Percentiles rank a stretch among this genome's conserved stretches.
Conservation (phyloP, 192 early-diverging fungal genomes). For the Phlyctochytrium arcticum region DNA sequence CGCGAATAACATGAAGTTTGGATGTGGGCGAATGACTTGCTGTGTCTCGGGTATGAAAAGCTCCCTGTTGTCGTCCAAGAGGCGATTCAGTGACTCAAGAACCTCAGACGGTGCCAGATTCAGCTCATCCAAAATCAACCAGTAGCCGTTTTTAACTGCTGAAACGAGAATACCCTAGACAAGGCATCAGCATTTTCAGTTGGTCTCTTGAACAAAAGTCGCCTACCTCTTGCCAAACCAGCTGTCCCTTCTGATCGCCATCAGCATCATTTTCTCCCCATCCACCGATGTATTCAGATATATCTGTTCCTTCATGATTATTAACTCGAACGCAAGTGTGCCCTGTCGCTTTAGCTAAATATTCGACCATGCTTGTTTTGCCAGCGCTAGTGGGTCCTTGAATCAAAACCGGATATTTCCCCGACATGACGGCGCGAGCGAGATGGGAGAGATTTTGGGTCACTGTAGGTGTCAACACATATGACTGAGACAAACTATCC, state of each 20-base stretch:
- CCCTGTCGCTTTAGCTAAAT: conserved; percentile 84
- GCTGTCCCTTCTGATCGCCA: conserved; percentile 46
- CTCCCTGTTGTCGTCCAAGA: conserved; percentile 97
- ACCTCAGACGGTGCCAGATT: conserved; percentile 99
- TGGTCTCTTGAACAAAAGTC: background rate
- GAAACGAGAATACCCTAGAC: conserved; percentile 80
- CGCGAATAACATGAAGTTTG: conserved; percentile 96
- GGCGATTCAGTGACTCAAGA: conserved; percentile 92
- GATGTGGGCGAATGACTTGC: conserved; percentile 88
- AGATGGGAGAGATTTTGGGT: conserved; percentile 79
- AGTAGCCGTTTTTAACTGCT: conserved; percentile 89
- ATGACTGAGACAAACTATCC: conserved; percentile 35
- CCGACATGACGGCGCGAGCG: conserved; percentile 85
- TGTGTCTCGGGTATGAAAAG: conserved; percentile 94
- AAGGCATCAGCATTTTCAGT: too few relatives aligned
- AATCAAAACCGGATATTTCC: conserved; percentile 90
- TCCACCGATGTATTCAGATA: conserved; percentile 95
- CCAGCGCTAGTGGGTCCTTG: conserved; percentile 98
- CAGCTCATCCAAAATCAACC: conserved; percentile 98
- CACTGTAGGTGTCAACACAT: conserved; percentile 87
- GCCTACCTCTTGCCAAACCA: conserved; percentile 85
- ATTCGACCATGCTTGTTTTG: conserved; percentile 98
- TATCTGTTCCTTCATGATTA: conserved; percentile 98
- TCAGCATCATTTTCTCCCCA: conserved; percentile 80
- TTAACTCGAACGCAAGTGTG: conserved; percentile 97